These are phyloP conservation scores for Nothopassalora personata DNA, from an alignment of 2,329 filamentous ascomycete species.

Conservation along the genomic window DNA sequence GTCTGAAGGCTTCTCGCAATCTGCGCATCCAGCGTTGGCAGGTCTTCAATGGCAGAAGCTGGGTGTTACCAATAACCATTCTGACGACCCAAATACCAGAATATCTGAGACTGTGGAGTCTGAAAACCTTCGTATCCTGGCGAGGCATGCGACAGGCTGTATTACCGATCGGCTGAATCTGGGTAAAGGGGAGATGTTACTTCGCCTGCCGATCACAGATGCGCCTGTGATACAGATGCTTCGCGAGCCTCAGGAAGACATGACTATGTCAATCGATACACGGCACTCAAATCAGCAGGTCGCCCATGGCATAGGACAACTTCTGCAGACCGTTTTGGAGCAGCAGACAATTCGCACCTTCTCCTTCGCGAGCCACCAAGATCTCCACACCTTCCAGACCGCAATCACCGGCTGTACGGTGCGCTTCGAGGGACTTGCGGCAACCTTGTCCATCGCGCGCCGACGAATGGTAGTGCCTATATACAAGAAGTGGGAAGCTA, in stretches of 20 bases:
- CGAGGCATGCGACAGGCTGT: constrained; percentile 67
- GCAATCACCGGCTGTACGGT: constrained; percentile 77
- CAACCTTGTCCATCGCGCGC: constrained; percentile 73
- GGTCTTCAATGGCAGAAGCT: constrained; percentile 59
- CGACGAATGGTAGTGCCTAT: constrained; percentile 76
- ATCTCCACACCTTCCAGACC: constrained; percentile 72
- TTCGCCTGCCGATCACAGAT: constrained; percentile 37
- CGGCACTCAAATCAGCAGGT: constrained; percentile 36
- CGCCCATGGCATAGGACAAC: constrained; percentile 57
- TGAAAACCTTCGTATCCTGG: constrained; percentile 67
- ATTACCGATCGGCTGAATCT: constrained; percentile 81
- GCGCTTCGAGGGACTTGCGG: constrained; percentile 49
- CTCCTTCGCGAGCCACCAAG: constrained; percentile 37
- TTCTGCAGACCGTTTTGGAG: constrained; percentile 52
- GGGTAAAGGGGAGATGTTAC: constrained; percentile 45
- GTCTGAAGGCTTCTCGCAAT: constrained; percentile 40
- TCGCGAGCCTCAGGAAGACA: constrained; percentile 68
- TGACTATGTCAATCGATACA: constrained; percentile 64
- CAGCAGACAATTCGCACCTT: constrained; percentile 66
- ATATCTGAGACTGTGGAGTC: constrained; percentile 66
- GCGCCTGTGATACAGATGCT: constrained; percentile 60
- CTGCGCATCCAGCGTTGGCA: constrained; percentile 38
- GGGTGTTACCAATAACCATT: constrained; percentile 67
- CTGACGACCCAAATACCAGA: constrained; percentile 50
- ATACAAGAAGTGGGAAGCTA: constrained; percentile 89